Evolutionary conservation across 768 basidiomycete genomes (phyloP), one percentile per base, ranked within the genome.

Genomic region (Mycena amicta): DNA sequence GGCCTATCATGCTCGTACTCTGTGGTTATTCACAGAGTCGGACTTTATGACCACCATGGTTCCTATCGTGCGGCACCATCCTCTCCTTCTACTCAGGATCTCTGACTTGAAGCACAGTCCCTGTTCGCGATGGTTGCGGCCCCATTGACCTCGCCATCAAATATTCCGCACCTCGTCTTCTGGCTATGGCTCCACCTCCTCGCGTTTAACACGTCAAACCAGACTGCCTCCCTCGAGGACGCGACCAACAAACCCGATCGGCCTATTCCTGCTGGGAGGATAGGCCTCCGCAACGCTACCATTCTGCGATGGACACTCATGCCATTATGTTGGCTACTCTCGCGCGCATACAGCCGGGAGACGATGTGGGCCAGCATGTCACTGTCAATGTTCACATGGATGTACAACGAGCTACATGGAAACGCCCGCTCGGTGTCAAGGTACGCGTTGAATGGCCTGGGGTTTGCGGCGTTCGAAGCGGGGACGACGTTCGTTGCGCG

Each of bases 111-210:
- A 30, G 22, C 28, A 31, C 46, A 60, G 53, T 47, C 55, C 3
- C 6, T 60, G 5, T 58, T 70, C 61, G 67, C 64, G 13, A 59
- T 70, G 6, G 60, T 61, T 11, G 54, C 63, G 3, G 60, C 63
- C 15, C 63, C 59, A 29, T 51, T 65, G 4, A 50, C 53, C 15
- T 59, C 61, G 39, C 16, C 53, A 2, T 47, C 27, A 26, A 57
- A 57, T 18, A 15, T 67, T 15, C 60, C 59, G 4, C 67, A 71
- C 15, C 63, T 73, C 4, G 41, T 75, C 1, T 52, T 70, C 11
- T 78, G 77, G 77, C 58, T 76, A n/a, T 78, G 70, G 72, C 50
- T 74, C 22, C 77, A 79, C 41, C 66, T 75, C 16, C 66, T 79
- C 3, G 72, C 73, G 31, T 77, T 72, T 56, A 59, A 73, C 56